phyloP scores from a whole-genome alignment of 306 rosid species.

The Prunus davidiana region DNA sequence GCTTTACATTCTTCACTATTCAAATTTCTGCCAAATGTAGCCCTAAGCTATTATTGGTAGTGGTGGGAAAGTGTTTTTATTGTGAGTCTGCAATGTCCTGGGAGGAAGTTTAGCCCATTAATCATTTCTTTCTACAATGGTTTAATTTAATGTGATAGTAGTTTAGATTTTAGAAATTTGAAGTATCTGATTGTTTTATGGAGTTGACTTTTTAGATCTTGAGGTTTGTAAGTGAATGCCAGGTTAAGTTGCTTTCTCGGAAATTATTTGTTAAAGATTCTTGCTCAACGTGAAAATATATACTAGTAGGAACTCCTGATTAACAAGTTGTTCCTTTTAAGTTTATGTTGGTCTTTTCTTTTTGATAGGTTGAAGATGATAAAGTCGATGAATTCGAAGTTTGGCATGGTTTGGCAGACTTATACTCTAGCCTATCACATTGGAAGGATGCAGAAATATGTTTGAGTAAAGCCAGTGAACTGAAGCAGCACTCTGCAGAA shows the following conservation, averaged over 20 bases:
- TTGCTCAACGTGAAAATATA: not conserved
- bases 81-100: not conserved
- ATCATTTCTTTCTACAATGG: not conserved
- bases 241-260: not conserved
- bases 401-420: constrained; percentile 91
- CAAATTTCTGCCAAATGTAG: not conserved
- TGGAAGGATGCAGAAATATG: constrained; percentile 97
- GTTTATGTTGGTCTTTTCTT: constrained; percentile 18
- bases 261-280: not conserved
- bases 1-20: not conserved
- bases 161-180: not conserved
- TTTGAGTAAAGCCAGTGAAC: constrained; percentile 74
- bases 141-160: not conserved
- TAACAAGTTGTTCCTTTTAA: constrained; percentile 10
- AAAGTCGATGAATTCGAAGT: constrained; percentile 73
- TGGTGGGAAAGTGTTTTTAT: not conserved
- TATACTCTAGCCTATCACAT: constrained; percentile 83
- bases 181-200: not conserved
- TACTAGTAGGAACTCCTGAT: constrained; percentile 4
- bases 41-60: not conserved
- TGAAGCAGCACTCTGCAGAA: constrained; percentile 60
- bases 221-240: not conserved
- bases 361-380: constrained; percentile 60
- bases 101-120: not conserved
- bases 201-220: not conserved